A percentile compares a stretch with the other conserved stretches of the same genome.
Conservation (phyloP, 202 grass and related monocot genomes). For the Setaria italica region DNA sequence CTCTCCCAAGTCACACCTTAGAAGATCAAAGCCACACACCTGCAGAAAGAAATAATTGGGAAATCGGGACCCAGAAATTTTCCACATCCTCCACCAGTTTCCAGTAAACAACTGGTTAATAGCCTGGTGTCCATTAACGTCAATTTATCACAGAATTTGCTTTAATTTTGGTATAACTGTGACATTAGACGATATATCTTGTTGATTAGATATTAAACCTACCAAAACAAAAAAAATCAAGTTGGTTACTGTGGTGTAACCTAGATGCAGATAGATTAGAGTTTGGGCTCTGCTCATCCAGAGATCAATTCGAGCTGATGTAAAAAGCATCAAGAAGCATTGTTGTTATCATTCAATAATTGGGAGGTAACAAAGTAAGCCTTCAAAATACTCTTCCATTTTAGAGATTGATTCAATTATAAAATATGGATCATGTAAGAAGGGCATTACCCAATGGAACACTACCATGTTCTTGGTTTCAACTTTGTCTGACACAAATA, state of each 20-base stretch:
- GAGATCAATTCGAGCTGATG: not conserved
- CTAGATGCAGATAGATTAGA: constrained; percentile 14
- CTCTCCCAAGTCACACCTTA: constrained; percentile 77
- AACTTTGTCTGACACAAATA: constrained; percentile 1
- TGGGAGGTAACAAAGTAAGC: not conserved
- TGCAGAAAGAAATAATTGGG: constrained; percentile 42
- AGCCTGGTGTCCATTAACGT: not conserved
- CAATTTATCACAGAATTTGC: not conserved
- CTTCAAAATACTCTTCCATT: constrained; percentile 12
- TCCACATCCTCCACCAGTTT: not conserved
- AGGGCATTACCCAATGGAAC: not conserved
- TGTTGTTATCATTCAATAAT: not conserved
- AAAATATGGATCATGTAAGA: not conserved
- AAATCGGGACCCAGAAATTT: not conserved
- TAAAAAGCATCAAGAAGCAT: not conserved
- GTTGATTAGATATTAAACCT: constrained; percentile 13
- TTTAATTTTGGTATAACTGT: not conserved
- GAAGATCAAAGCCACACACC: constrained; percentile 97
- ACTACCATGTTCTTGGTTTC: not conserved
- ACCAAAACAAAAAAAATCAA: not conserved
- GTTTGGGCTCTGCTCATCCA: not conserved
- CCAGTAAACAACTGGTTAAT: not conserved
- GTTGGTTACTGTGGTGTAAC: not conserved
- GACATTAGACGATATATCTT: not conserved
- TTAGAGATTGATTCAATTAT: not conserved